Evolutionary conservation across 768 basidiomycete genomes (phyloP), one percentile per base, ranked within the genome.

Genomic region (Candolleomyces efflorescens): DNA sequence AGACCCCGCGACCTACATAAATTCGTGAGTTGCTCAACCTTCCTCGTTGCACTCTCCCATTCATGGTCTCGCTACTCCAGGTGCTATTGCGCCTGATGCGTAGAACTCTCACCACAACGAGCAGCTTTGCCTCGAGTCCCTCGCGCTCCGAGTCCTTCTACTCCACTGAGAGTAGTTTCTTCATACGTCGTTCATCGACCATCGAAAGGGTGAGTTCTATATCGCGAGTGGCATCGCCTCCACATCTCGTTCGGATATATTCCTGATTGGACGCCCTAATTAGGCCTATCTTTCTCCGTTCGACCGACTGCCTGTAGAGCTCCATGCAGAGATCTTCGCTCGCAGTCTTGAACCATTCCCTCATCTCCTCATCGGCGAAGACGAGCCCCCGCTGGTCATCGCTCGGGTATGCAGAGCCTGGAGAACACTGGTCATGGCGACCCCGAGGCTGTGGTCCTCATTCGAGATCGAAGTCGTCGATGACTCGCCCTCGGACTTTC

Each of bases 381-480:
- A 65, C 27, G 71, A 71, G 49, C 73, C 71, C 0, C 79, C 81
- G 17, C 59, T 77, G 32, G 47, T 77, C 6, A 60, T 82, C 20
- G 67, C 74, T 18, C 65, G 65, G 39, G 74, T 83, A 13, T 79
- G 77, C 59, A 66, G 65, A 2, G 58, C 68, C 2, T 83, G 82
- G 82, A 73, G 73, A 59, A 55, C 65, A 3, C 55, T 82, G 13
- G 74, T 68, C 23, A 49, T 69, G 15, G 64, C 66, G 6, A 76
- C 75, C 0, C 78, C 82, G 9, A 71, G 69, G 53, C 65, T 83
- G 23, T 83, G 82, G 82, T 73, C 76, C 13, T 72, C 75, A 0
- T 76, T 83, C 55, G 65, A 70, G 54, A 60, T 79, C 58, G 66
- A 73, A 20, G 59, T 74, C 27, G 53, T 60, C 37, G 65, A 61